These are phyloP conservation scores for Talaromyces amestolkiae DNA, from an alignment of 2,329 filamentous ascomycete genomes.

Conservation along the genomic window DNA sequence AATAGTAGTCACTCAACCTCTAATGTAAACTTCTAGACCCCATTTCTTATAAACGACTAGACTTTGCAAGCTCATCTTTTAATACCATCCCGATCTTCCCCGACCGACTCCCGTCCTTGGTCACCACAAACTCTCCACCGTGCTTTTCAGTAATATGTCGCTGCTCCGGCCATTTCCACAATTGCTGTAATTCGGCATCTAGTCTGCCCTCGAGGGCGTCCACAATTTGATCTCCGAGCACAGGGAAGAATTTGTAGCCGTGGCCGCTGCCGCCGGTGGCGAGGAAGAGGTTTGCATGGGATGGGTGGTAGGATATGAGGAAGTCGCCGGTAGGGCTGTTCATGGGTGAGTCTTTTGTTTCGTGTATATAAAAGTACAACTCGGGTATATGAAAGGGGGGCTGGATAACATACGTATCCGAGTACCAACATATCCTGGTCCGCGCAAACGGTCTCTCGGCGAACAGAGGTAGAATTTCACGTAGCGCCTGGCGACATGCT, in stretches of 20 bases:
- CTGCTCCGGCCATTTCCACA: constrained; percentile 46
- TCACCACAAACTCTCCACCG: constrained; percentile 8
- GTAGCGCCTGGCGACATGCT: constrained; percentile 61
- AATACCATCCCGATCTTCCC: constrained; percentile 28
- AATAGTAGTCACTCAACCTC: too few species aligned
- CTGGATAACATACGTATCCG: constrained; percentile 56
- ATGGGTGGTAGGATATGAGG: constrained; percentile 67
- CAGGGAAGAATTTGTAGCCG: constrained; percentile 54
- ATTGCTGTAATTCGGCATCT: constrained; percentile 37
- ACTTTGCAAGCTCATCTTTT: constrained; percentile 39
- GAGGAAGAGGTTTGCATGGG: constrained; percentile 50
- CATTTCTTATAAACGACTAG: constrained; percentile 1
- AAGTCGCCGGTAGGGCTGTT: constrained; percentile 62
- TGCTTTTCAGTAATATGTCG: background rate
- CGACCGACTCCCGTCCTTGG: constrained; percentile 19
- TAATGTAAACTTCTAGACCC: background rate
- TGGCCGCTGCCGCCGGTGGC: constrained; percentile 56
- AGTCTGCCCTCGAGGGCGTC: constrained; percentile 47
- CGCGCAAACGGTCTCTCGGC: constrained; percentile 59
- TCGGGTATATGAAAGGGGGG: background rate
- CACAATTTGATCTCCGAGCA: constrained; percentile 53
- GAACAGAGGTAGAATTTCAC: constrained; percentile 60
- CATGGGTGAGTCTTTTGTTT: background rate
- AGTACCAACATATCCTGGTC: constrained; percentile 72
- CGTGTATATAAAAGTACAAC: background rate